These are phyloP conservation scores for Collybia mongolica DNA, from an alignment of 768 basidiomycete genomes.

Conservation along the genomic window DNA sequence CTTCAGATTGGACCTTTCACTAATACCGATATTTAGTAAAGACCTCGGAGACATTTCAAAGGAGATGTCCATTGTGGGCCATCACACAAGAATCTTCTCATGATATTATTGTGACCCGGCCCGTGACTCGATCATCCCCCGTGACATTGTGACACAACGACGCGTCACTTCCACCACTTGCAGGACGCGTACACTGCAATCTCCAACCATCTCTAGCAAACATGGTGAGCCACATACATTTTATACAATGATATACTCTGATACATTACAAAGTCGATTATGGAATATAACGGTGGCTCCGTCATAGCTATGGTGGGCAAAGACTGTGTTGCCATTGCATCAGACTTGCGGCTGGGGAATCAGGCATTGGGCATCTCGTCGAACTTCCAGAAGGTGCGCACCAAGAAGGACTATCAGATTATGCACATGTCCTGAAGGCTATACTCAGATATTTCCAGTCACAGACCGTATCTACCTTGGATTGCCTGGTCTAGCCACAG, in stretches of 20 bases:
- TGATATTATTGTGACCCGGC: no score
- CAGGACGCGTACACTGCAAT: conserved; percentile 25
- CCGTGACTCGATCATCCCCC: conserved; percentile 3
- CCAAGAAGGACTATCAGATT: neutral
- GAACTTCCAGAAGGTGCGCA: conserved; percentile 89
- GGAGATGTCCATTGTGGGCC: no score
- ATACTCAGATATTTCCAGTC: conserved; percentile 82
- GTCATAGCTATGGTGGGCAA: conserved; percentile 99
- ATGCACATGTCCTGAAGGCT: conserved; percentile 14
- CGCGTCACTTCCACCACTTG: conserved; percentile 37
- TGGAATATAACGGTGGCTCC: conserved; percentile 96
- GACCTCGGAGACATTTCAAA: no score
- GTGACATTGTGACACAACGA: conserved; percentile 33
- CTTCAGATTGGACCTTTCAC: no score
- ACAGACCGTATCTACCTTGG: conserved; percentile 92
- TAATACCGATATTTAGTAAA: no score
- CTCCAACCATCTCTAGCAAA: conserved; percentile 19
- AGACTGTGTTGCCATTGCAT: conserved; percentile 98
- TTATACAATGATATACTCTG: conserved; percentile 3
- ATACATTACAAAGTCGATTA: conserved; percentile 63
- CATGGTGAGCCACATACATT: conserved; percentile 34
- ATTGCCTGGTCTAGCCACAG: conserved; percentile 89
- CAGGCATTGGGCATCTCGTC: conserved; percentile 83
- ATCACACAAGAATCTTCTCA: no score
- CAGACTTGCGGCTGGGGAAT: conserved; percentile 88